A percentile compares a stretch with the other conserved stretches of the same genome.
These are phyloP conservation scores for Xylariaceae sp. DNA, from an alignment of 2,329 filamentous ascomycete genomes.

Conservation along the genomic window DNA sequence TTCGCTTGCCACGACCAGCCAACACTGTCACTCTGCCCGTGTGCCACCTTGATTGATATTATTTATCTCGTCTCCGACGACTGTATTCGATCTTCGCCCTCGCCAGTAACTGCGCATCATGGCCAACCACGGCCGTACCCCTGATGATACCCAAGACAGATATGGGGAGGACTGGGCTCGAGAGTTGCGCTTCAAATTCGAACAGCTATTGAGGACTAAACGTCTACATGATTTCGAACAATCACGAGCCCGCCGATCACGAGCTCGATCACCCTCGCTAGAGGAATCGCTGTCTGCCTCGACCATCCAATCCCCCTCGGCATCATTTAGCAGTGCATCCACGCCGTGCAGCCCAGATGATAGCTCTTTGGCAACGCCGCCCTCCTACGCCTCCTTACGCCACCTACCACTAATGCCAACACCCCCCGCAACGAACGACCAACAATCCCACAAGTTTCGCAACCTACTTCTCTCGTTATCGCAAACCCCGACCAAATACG, in stretches of 20 bases:
- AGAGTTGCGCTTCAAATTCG: constrained; percentile 77
- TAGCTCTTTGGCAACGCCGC: constrained; percentile 37
- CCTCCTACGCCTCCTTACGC: constrained; percentile 55
- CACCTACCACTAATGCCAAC: constrained; percentile 67
- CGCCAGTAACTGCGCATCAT: constrained; percentile 19
- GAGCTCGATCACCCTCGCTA: constrained; percentile 52
- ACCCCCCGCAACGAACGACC: constrained; percentile 60
- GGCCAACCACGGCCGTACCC: constrained; percentile 22
- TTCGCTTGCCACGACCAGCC: constrained; percentile 15
- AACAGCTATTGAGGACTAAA: constrained; percentile 78
- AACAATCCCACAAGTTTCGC: constrained; percentile 66
- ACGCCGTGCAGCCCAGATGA: constrained; percentile 33
- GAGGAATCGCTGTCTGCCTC: constrained; percentile 46
- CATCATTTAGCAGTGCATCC: constrained; percentile 40
- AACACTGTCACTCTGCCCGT: background rate
- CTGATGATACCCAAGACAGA: constrained; percentile 31
- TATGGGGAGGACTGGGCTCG: constrained; percentile 71
- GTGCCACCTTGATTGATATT: background rate
- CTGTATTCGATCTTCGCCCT: constrained; percentile 2
- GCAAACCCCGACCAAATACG: constrained; percentile 84
- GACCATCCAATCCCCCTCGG: constrained; percentile 38
- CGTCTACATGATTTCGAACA: constrained; percentile 77
- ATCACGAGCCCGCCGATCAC: constrained; percentile 51
- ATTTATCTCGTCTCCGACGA: background rate
- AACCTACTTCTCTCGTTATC: constrained; percentile 82